phyloP scores from a whole-genome alignment of 768 basidiomycete species.

The Suillus paluster region DNA sequence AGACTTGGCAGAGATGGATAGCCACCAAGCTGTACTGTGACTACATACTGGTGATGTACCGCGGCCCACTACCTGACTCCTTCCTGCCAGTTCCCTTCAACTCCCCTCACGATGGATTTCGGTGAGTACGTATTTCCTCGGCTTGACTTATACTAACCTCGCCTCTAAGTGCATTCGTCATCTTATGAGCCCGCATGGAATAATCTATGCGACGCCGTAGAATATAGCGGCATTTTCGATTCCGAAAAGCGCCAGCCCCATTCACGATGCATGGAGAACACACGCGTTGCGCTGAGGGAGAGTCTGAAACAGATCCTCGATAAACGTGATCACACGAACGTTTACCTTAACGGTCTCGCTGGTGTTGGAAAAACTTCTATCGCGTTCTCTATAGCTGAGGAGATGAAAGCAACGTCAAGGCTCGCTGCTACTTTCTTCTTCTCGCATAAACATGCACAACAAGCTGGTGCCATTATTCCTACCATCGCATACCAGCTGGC shows the following conservation, averaged over 20 bases:
- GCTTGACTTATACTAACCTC: neutral
- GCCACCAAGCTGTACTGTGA: too few relatives aligned
- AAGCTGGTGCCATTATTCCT: constrained; percentile 9
- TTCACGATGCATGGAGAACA: neutral
- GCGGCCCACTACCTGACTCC: too few relatives aligned
- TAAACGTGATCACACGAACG: neutral
- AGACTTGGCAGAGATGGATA: too few relatives aligned
- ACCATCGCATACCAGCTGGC: constrained; percentile 23
- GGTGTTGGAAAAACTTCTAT: neutral
- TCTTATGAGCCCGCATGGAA: neutral
- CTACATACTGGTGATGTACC: too few relatives aligned
- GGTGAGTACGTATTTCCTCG: neutral
- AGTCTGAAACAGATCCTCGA: neutral
- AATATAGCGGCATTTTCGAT: neutral
- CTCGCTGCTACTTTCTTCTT: constrained; percentile 24
- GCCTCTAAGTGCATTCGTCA: neutral
- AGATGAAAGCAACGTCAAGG: constrained; percentile 3
- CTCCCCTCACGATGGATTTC: neutral
- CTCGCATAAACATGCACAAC: constrained; percentile 13
- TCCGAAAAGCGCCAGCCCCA: neutral
- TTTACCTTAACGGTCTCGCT: neutral
- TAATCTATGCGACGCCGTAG: neutral
- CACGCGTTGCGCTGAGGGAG: neutral
- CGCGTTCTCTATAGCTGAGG: neutral
- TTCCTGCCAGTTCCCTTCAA: too few relatives aligned